Conservation (phyloP, 805 yeast genomes). For the Metschnikowia koreensis region DNA sequence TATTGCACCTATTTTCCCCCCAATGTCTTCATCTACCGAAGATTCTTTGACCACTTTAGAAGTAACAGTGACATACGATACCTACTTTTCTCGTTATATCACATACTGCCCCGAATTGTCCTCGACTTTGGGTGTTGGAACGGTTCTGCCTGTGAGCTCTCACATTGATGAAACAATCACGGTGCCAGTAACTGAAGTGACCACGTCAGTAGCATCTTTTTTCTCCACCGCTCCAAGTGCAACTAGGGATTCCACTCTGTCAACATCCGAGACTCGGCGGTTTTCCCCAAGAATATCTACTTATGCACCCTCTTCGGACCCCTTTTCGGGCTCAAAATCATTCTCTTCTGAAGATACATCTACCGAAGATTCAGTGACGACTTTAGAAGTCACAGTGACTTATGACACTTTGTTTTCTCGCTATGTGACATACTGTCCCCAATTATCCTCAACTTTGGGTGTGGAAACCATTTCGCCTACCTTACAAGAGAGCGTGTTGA, state of each 20-base stretch:
- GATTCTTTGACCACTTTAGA: background rate
- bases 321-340: too few relatives aligned
- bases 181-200: background rate
- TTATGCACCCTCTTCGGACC: too few relatives aligned
- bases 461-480: background rate
- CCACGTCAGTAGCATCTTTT: background rate
- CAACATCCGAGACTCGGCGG: too few relatives aligned
- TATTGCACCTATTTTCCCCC: too few relatives aligned
- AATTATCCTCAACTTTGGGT: slow-evolving; percentile 6
- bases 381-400: background rate
- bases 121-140: slow-evolving; percentile 6
- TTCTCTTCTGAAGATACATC: too few relatives aligned
- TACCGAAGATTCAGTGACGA: background rate
- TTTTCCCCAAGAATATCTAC: too few relatives aligned
- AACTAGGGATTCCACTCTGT: too few relatives aligned
- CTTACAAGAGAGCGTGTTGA: background rate
- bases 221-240: too few relatives aligned
- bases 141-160: background rate
- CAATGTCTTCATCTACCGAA: background rate
- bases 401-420: background rate
- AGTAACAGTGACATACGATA: slow-evolving; percentile 2
- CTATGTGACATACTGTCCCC: slow-evolving; percentile 8
- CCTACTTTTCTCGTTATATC: background rate
- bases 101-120: slow-evolving; percentile 6
- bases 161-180: background rate